These are phyloP conservation scores for Alternaria conjuncta DNA, from an alignment of 2,329 filamentous ascomycete genomes.

Conservation along the genomic window DNA sequence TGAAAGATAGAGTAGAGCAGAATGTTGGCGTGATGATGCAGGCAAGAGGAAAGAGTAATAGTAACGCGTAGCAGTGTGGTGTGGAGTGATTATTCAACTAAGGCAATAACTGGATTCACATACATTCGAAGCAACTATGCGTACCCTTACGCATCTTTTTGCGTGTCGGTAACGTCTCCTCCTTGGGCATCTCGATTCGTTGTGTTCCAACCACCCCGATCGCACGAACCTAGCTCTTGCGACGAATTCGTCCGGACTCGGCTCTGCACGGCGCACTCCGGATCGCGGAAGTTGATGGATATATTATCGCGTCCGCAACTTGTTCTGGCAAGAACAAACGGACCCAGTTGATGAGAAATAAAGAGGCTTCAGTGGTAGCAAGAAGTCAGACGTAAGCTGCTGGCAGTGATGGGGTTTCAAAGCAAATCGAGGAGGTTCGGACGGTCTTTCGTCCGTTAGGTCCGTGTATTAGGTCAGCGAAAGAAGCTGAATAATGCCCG, in stretches of 20 bases:
- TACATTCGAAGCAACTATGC: constrained; percentile 55
- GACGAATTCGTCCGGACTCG: constrained; percentile 28
- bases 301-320: constrained; percentile 6
- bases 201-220: constrained; percentile 11
- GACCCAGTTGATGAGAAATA: neutral
- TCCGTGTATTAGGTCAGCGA: constrained; percentile 20
- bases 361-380: constrained; percentile 1
- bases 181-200: constrained; percentile 44
- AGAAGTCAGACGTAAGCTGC: constrained; percentile 11
- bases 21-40: constrained; percentile 6
- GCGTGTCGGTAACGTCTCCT: constrained; percentile 40
- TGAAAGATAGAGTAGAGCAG: neutral
- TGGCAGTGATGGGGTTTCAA: constrained; percentile 5
- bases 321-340: neutral
- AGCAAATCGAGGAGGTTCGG: constrained; percentile 12
- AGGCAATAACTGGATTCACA: constrained; percentile 25
- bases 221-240: constrained; percentile 11
- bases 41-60: constrained; percentile 2
- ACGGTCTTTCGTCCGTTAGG: constrained; percentile 19
- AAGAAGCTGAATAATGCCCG: constrained; percentile 16
- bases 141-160: constrained; percentile 55
- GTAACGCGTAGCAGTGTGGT: constrained; percentile 1
- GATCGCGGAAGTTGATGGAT: constrained; percentile 7
- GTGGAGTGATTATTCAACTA: constrained; percentile 5
- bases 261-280: constrained; percentile 7